Conservation (phyloP, 1,284 basidiomycete genomes). For the Rhodotorula sp. region DNA sequence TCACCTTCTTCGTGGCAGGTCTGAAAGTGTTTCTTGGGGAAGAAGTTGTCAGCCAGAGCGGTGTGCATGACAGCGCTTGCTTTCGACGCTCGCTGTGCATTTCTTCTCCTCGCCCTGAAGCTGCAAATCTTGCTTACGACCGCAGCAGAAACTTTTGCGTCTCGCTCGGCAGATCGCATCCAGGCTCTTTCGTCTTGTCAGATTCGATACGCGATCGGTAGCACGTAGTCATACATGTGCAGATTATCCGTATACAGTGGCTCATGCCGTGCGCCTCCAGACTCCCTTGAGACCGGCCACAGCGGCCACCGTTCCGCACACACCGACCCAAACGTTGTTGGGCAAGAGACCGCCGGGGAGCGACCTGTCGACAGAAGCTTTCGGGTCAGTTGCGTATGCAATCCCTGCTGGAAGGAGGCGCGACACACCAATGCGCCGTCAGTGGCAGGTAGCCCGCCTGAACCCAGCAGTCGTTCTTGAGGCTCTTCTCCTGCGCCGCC, state of each 20-base stretch:
- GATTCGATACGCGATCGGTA: not conserved
- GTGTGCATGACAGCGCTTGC: too few relatives aligned
- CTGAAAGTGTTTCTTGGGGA: too few relatives aligned
- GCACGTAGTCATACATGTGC: not conserved
- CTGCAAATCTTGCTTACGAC: too few relatives aligned
- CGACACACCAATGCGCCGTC: constrained; percentile 73
- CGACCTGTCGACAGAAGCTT: constrained; percentile 15
- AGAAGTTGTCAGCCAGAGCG: too few relatives aligned
- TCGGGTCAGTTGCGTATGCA: not conserved
- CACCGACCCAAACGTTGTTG: constrained; percentile 35
- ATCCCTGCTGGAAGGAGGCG: not conserved
- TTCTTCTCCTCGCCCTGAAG: too few relatives aligned
- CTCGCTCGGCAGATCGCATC: too few relatives aligned
- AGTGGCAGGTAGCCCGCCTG: constrained; percentile 75
- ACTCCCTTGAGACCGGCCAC: constrained; percentile 22
- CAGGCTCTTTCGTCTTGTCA: not conserved
- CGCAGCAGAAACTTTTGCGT: too few relatives aligned
- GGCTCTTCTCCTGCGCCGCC: constrained; percentile 62
- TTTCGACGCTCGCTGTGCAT: too few relatives aligned
- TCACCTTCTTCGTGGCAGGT: too few relatives aligned
- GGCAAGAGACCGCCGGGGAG: constrained; percentile 32
- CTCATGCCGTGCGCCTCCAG: constrained; percentile 34
- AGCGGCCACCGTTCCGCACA: constrained; percentile 36
- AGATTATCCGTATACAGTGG: not conserved
- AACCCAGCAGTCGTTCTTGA: constrained; percentile 69